phyloP scores from a whole-genome alignment of 169 alveolate genomes.

The Plasmodium sp. region DNA sequence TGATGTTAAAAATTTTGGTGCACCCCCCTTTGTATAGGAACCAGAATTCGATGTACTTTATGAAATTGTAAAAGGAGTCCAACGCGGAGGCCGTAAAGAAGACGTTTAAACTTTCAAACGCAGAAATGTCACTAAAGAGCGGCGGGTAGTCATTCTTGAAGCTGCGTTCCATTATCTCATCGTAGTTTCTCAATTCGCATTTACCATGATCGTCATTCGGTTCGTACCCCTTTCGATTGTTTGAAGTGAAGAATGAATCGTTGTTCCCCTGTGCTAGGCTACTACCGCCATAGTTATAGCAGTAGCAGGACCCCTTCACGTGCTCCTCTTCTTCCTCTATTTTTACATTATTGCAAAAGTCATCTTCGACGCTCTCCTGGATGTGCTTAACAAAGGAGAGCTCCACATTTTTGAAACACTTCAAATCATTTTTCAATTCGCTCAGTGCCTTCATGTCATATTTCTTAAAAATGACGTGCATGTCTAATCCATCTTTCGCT shows the following conservation, averaged over 20 bases:
- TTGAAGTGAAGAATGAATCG: neutral
- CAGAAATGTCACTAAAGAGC: slow-evolving; percentile 21
- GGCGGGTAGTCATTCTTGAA: slow-evolving; percentile 68
- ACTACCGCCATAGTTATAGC: slow-evolving; percentile 32
- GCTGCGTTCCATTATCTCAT: slow-evolving; percentile 24
- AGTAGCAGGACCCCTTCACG: neutral
- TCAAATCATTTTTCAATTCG: slow-evolving; percentile 46
- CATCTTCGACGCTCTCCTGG: slow-evolving; percentile 2
- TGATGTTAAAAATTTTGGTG: slow-evolving; percentile 35
- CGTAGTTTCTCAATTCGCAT: slow-evolving; percentile 10
- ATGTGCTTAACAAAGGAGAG: slow-evolving; percentile 30
- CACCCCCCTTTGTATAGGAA: slow-evolving; percentile 59
- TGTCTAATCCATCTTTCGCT: slow-evolving; percentile 76
- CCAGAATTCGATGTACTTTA: slow-evolving; percentile 54
- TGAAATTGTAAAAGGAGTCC: slow-evolving; percentile 49
- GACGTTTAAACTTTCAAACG: slow-evolving; percentile 3
- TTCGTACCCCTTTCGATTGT: neutral
- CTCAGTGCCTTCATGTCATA: slow-evolving; percentile 78
- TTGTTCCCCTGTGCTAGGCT: neutral
- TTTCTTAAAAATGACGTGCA: slow-evolving; percentile 77
- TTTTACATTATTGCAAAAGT: neutral
- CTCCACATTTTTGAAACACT: slow-evolving; percentile 46
- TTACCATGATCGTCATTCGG: neutral
- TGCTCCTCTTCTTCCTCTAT: neutral
- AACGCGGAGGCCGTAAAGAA: slow-evolving; percentile 21